Conservation (phyloP, 2,329 filamentous ascomycete species). For the Aspergillus tanneri region DNA sequence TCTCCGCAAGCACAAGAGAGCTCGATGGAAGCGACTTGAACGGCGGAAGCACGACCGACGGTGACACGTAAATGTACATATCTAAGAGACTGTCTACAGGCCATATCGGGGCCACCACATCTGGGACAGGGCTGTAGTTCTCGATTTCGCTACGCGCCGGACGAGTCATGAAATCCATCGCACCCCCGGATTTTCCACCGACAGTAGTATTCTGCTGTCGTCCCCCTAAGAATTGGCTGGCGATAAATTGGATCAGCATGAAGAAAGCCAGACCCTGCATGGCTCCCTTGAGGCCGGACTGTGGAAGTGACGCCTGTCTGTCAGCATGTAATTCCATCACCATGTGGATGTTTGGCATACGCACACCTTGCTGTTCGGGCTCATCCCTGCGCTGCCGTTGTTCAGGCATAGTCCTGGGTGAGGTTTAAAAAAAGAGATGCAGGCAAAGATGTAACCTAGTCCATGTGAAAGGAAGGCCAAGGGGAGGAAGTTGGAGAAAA, state of each 20-base stretch:
- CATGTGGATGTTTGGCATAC: conserved; percentile 17
- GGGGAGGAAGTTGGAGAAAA: conserved; percentile 9
- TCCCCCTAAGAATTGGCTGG: conserved; percentile 55
- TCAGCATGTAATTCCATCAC: no score
- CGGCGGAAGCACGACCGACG: conserved; percentile 64
- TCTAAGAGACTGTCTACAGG: conserved; percentile 74
- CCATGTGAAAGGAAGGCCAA: neutral
- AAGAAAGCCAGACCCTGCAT: conserved; percentile 61
- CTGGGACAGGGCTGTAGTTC: conserved; percentile 53
- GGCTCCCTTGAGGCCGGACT: conserved; percentile 46
- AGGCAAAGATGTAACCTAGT: no score
- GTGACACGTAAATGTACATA: conserved; percentile 79
- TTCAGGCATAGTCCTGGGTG: conserved; percentile 39
- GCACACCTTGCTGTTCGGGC: conserved; percentile 29
- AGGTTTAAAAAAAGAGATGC: neutral
- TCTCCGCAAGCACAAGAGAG: conserved; percentile 74
- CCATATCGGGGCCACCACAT: conserved; percentile 86
- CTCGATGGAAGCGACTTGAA: conserved; percentile 66
- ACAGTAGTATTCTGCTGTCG: conserved; percentile 31
- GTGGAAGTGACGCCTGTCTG: conserved; percentile 13
- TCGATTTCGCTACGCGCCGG: conserved; percentile 50
- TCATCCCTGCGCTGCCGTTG: conserved; percentile 39
- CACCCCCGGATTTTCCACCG: conserved; percentile 32
- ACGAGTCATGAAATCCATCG: conserved; percentile 65
- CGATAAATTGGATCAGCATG: conserved; percentile 57